phyloP scores from a whole-genome alignment of 805 yeast species.

The Yamadazyma akitaensis region DNA sequence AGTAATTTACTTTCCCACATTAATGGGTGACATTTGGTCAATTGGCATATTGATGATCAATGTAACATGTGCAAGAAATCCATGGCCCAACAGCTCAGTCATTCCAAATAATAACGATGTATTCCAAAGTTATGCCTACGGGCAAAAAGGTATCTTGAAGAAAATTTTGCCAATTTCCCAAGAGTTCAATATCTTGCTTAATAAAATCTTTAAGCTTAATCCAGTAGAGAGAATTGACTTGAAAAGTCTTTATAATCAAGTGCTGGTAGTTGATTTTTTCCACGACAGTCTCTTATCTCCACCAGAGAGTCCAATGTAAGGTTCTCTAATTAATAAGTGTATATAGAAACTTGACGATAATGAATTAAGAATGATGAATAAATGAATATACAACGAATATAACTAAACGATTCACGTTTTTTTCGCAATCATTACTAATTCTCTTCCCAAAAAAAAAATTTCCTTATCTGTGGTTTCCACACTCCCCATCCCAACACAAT shows the following conservation, averaged over 20 bases:
- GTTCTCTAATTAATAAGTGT: neutral
- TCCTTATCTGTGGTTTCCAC: neutral
- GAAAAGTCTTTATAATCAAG: slow-evolving; percentile 35
- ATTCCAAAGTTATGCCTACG: slow-evolving; percentile 61
- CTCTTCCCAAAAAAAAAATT: too few species aligned
- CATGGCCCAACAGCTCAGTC: slow-evolving; percentile 81
- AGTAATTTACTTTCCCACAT: slow-evolving; percentile 51
- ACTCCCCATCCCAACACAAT: slow-evolving; percentile 1
- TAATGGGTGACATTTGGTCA: slow-evolving; percentile 81
- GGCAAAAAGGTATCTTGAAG: slow-evolving; percentile 48
- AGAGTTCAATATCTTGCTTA: slow-evolving; percentile 54
- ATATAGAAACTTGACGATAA: neutral
- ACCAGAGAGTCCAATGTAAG: slow-evolving; percentile 15
- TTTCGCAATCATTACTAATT: too few species aligned
- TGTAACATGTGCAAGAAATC: slow-evolving; percentile 78
- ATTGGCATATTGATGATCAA: slow-evolving; percentile 78
- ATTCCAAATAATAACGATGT: slow-evolving; percentile 51
- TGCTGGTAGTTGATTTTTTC: slow-evolving; percentile 33
- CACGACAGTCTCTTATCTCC: slow-evolving; percentile 14
- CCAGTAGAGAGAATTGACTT: slow-evolving; percentile 48
- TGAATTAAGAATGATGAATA: slow-evolving; percentile 4
- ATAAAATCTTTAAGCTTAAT: slow-evolving; percentile 41
- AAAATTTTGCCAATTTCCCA: slow-evolving; percentile 71
- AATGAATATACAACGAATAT: neutral
- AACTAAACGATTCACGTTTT: too few species aligned